Evolutionary conservation across 2,329 filamentous ascomycete species (phyloP).

Genomic region (Ophiosphaerella korrae): DNA sequence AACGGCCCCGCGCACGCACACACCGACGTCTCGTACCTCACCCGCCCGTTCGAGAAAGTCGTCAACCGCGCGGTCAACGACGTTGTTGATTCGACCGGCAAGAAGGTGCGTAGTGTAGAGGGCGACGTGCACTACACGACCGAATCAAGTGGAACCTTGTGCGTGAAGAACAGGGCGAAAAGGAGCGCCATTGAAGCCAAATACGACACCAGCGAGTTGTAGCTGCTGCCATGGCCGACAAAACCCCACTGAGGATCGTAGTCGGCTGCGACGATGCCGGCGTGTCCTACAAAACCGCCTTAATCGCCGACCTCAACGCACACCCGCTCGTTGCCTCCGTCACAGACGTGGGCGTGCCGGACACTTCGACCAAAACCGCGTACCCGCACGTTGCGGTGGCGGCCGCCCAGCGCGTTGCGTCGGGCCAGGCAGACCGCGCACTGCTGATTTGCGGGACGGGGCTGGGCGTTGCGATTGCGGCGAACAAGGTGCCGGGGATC

Average conservation of each 20-base stretch:
- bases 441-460: slow-evolving; percentile 86
- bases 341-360: slow-evolving; percentile 74
- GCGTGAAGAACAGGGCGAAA: slow-evolving; percentile 14
- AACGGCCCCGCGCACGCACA: slow-evolving; percentile 40
- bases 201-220: slow-evolving; percentile 44
- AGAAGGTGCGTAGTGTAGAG: slow-evolving; percentile 27
- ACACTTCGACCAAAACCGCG: slow-evolving; percentile 72
- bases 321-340: slow-evolving; percentile 70
- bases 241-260: slow-evolving; percentile 59
- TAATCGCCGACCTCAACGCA: slow-evolving; percentile 73
- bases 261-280: slow-evolving; percentile 75
- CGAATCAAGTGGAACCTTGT: slow-evolving; percentile 9
- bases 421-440: slow-evolving; percentile 74
- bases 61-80: slow-evolving; percentile 41
- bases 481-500: slow-evolving; percentile 85
- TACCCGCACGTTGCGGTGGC: slow-evolving; percentile 80
- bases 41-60: slow-evolving; percentile 44
- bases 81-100: slow-evolving; percentile 32
- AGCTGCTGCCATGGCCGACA: not conserved
- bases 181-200: slow-evolving; percentile 25
- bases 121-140: slow-evolving; percentile 25
- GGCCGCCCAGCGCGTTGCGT: slow-evolving; percentile 68
- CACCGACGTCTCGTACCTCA: slow-evolving; percentile 40
- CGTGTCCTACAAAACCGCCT: slow-evolving; percentile 75
- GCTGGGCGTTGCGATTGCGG: slow-evolving; percentile 83